These are phyloP conservation scores for Phoma sp. DNA, from an alignment of 2,329 filamentous ascomycete genomes.

Conservation along the genomic window DNA sequence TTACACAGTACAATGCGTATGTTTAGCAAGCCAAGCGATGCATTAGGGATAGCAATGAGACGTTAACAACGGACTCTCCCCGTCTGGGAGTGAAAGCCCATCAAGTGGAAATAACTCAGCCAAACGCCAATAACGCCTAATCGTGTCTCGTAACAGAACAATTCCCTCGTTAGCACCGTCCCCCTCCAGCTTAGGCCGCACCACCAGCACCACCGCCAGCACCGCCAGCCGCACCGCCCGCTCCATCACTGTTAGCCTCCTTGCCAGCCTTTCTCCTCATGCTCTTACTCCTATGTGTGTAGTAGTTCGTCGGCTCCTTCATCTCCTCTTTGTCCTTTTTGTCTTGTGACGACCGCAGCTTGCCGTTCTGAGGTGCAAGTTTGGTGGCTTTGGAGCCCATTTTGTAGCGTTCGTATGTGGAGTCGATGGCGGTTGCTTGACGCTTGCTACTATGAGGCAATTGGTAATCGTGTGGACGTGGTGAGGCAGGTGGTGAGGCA, in stretches of 20 bases:
- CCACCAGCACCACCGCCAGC: conserved; percentile 13
- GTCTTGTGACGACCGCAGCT: conserved; percentile 28
- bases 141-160: neutral
- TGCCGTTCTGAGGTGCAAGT: conserved; percentile 25
- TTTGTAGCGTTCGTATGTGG: neutral
- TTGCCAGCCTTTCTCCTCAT: conserved; percentile 44
- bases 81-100: too few species aligned
- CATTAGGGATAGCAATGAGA: too few species aligned
- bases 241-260: conserved; percentile 11
- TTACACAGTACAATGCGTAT: too few species aligned
- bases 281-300: conserved; percentile 42
- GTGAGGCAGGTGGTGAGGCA: neutral
- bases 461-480: neutral
- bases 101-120: neutral
- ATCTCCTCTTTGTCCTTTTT: conserved; percentile 44
- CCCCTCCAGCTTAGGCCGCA: neutral
- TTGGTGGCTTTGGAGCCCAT: conserved; percentile 45
- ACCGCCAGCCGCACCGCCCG: conserved; percentile 16
- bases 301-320: conserved; percentile 46
- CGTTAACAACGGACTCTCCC: too few species aligned
- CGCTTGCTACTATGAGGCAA: neutral
- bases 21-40: too few species aligned
- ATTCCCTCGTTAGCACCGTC: neutral
- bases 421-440: neutral
- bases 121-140: neutral